These are phyloP conservation scores for Tritrichomonas musculus DNA, from an alignment of 208 protist species.

Conservation along the genomic window DNA sequence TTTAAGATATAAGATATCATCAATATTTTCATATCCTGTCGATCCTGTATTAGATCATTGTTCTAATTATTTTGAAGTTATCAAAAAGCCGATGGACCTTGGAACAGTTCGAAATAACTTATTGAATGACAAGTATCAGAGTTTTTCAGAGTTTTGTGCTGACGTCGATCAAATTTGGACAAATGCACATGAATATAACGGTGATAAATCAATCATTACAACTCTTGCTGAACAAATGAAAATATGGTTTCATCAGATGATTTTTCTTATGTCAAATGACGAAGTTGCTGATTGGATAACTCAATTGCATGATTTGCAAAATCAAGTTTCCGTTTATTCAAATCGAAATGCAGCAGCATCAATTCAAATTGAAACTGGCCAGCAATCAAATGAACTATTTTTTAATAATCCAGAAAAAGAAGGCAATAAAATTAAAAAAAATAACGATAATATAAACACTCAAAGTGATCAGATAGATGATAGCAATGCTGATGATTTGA, in stretches of 20 bases:
- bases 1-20: not conserved
- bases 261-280: not conserved
- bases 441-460: no score
- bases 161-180: constrained; percentile 19
- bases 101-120: not conserved
- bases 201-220: not conserved
- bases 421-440: no score
- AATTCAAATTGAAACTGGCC: no score
- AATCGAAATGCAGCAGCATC: no score
- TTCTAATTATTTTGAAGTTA: constrained; percentile 9
- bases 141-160: not conserved
- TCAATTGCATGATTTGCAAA: no score
- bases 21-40: not conserved
- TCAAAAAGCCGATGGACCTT: not conserved
- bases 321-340: no score
- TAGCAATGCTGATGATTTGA: no score
- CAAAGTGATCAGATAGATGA: no score
- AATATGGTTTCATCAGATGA: not conserved
- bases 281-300: not conserved
- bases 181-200: not conserved
- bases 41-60: not conserved
- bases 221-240: not conserved
- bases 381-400: no score
- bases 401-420: no score
- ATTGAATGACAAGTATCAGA: not conserved